Conservation (phyloP, 805 yeast genomes). For the Kazachstania bromeliacearum region DNA sequence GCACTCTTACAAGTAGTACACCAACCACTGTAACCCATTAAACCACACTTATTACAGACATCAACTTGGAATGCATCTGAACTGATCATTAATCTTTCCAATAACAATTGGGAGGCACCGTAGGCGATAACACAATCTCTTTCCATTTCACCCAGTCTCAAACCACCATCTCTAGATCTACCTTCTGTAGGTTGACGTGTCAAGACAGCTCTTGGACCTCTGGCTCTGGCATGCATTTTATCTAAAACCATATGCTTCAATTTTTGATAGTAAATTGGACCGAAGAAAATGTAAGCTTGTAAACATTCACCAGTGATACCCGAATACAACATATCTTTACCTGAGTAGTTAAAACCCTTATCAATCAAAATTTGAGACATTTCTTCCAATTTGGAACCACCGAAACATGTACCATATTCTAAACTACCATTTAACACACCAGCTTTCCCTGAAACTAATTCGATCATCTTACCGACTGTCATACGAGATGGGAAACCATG, state of each 20-base stretch:
- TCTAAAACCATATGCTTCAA: slow-evolving; percentile 98
- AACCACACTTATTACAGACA: slow-evolving; percentile 85
- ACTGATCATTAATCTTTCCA: slow-evolving; percentile 91
- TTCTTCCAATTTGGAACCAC: slow-evolving; percentile 92
- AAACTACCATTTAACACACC: slow-evolving; percentile 88
- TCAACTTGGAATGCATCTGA: slow-evolving; percentile 98
- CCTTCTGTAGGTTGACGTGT: slow-evolving; percentile 99
- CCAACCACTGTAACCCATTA: slow-evolving; percentile 97
- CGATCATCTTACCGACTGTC: slow-evolving; percentile 99
- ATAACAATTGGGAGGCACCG: slow-evolving; percentile 90
- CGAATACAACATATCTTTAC: slow-evolving; percentile 94
- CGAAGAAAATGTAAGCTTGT: slow-evolving; percentile 96
- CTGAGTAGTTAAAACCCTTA: slow-evolving; percentile 87
- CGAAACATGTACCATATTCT: slow-evolving; percentile 97
- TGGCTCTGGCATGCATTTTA: slow-evolving; percentile 98
- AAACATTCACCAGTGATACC: slow-evolving; percentile 97
- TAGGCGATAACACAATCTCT: slow-evolving; percentile 99
- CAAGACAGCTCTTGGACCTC: slow-evolving; percentile 96
- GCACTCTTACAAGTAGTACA: slow-evolving; percentile 92
- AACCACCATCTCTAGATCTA: slow-evolving; percentile 97
- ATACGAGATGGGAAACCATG: slow-evolving; percentile 99
- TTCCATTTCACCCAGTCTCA: slow-evolving; percentile 98
- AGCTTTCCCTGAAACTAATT: slow-evolving; percentile 91
- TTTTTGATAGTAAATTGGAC: slow-evolving; percentile 96
- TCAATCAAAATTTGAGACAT: slow-evolving; percentile 87